These are phyloP conservation scores for Staphylotrichum longicolle DNA, from an alignment of 495 filamentous ascomycete genomes.

Conservation along the genomic window DNA sequence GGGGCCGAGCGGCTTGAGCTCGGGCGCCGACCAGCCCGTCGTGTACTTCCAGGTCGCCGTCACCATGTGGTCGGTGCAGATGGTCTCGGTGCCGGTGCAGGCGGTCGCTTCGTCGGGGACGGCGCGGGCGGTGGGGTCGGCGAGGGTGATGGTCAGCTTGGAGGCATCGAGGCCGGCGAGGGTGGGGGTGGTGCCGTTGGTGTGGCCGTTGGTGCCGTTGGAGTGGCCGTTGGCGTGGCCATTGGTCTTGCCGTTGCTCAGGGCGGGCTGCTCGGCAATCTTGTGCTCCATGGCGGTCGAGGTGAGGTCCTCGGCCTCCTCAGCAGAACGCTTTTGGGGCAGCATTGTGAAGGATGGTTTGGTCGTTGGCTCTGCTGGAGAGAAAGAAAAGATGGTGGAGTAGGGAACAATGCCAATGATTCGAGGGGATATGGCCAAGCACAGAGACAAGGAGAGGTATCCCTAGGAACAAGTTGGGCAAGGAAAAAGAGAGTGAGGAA, in stretches of 20 bases:
- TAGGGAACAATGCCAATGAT: background rate
- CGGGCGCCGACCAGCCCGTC: slow-evolving; percentile 73
- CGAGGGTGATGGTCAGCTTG: slow-evolving; percentile 65
- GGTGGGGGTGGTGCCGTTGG: slow-evolving; percentile 16
- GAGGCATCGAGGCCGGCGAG: slow-evolving; percentile 63
- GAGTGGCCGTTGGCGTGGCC: slow-evolving; percentile 19
- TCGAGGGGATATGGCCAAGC: background rate
- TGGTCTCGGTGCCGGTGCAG: slow-evolving; percentile 46
- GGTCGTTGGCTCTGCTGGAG: slow-evolving; percentile 27
- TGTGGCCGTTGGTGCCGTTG: slow-evolving; percentile 8
- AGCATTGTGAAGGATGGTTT: slow-evolving; percentile 14
- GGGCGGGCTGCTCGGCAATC: slow-evolving; percentile 34
- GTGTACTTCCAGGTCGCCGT: slow-evolving; percentile 65
- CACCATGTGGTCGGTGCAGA: slow-evolving; percentile 91
- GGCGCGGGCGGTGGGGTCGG: slow-evolving; percentile 58
- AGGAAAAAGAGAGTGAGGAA: background rate
- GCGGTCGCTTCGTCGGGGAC: slow-evolving; percentile 61
- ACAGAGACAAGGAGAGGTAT: slow-evolving; percentile 7
- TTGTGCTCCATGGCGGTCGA: slow-evolving; percentile 44
- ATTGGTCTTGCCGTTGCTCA: slow-evolving; percentile 27
- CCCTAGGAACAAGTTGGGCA: background rate
- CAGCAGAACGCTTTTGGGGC: slow-evolving; percentile 19
- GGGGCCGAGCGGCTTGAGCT: slow-evolving; percentile 76
- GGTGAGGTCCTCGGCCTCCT: slow-evolving; percentile 43
- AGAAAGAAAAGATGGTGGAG: slow-evolving; percentile 1